Base-by-base conservation (phyloP, 1,139 yeast genomes). In the Nakaseomyces nivariensis region DNA sequence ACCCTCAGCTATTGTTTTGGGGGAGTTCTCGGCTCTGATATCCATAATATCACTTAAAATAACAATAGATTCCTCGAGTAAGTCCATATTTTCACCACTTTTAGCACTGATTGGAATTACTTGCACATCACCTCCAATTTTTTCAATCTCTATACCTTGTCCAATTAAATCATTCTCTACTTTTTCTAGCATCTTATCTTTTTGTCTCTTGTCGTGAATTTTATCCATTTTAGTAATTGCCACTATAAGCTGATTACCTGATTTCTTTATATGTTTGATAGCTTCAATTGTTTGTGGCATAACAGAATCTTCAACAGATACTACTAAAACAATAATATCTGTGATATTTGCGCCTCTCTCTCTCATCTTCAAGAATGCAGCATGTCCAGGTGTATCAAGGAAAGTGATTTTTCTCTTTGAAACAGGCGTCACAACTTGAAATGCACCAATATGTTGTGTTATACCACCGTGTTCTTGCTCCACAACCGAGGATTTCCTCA, bases 261-360 rank as follows among this genome's bases (percentile, higher is more conserved):
- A 62, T 4, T 79, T 80, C 58, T 85, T 83, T 9, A 96, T 92
- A 66, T 94, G 98, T 59, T 86, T 88, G 51, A 92, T 88, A 1
- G 98, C 97, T 67, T 92, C 99, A 43, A 82, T 76, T 0, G 99
- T 94, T 64, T 92, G 99, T 0, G 98, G 97, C 95, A 85, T 92
- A 26, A 94, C 95, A 0, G 96, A 86, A 68, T 92, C 99, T 67
- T 92, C 97, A 1, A 96, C 96, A 0, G 98, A 97, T n/a, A 92
- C 96, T 8, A 92, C 97, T 52, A 92, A 73, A 47, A 92, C 78
- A 38, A 92, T 88, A 51, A 92, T 84, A 72, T 92, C 99, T 0
- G 99, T 92, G 46, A 90, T 80, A 58, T 81, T 82, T 0, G 98
- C 97, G 44, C 98, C 98, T 58, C 99, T 76, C 69, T 92, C 95